Percentiles rank a stretch among this genome's conserved stretches.
Conservation (phyloP, 2,329 filamentous ascomycete genomes). For the Nakataea oryzae region DNA sequence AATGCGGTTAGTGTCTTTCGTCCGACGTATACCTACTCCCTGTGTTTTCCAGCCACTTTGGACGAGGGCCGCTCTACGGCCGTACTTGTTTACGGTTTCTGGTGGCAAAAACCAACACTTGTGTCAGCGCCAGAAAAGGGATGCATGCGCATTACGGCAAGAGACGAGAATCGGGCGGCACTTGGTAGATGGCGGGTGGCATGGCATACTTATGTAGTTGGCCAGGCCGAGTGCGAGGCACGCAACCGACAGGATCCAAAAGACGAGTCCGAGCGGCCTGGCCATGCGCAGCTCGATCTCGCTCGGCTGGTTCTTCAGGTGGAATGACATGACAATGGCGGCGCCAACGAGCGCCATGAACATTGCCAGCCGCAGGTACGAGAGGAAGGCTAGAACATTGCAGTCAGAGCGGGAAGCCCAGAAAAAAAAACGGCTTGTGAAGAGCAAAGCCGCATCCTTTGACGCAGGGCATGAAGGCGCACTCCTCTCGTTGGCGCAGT, state of each 20-base stretch:
- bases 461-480: too few species aligned
- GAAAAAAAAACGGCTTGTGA: too few species aligned
- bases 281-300: constrained; percentile 65
- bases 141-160: background rate
- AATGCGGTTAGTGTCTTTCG: background rate
- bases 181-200: background rate
- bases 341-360: constrained; percentile 87
- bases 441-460: too few species aligned
- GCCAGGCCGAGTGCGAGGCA: constrained; percentile 68
- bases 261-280: constrained; percentile 73
- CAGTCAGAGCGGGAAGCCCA: too few species aligned
- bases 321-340: constrained; percentile 88
- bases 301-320: constrained; percentile 66
- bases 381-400: constrained; percentile 57
- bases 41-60: constrained; percentile 94
- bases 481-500: constrained; percentile 72
- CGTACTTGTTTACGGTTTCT: constrained; percentile 71
- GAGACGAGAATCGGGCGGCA: background rate
- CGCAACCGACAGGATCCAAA: constrained; percentile 73
- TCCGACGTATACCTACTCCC: constrained; percentile 40
- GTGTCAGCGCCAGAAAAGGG: background rate
- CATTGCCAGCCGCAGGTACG: constrained; percentile 78
- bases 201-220: constrained; percentile 66
- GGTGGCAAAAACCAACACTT: background rate
- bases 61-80: constrained; percentile 67